Base-by-base conservation (phyloP, 495 filamentous ascomycete genomes). In the Neurospora terricola region DNA sequence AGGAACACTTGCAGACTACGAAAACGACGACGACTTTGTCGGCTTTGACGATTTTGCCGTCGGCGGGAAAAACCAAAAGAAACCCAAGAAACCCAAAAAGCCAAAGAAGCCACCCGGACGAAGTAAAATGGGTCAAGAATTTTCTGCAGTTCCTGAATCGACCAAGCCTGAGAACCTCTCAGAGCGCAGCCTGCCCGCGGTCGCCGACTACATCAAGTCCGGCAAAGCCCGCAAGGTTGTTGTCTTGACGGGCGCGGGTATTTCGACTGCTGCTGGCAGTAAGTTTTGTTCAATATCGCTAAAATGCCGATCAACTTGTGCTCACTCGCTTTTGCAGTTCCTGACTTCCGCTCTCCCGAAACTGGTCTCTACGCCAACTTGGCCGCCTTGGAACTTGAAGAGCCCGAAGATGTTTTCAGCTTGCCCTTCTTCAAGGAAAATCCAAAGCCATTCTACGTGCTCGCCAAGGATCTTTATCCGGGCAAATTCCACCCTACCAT, bases 401-500 rank as follows among this genome's bases (percentile, higher is more conserved):
- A 94, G 77, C 90, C 94, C 11, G 88, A 90, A 78, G 87, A 87
- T 30, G 87, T 94, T 36, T 97, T 98, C 81, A 94, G 97, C 78
- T 93, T 98, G 70, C 81, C 80, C 70, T 98, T 92, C 83, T 99
- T 99, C 86, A 86, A 90, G 66, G 71, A 88, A 38, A 93, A 97
- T 78, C 96, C 96, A 1, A 83, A 87, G 30, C 94, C 96, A 0
- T 99, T 99, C 85, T 99, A 98, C 82, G 88, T 91, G 1, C 86
- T 99, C 34, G 94, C 95, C 30, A 90, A 91, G 73, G 94, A 98
- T 78, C 86, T 99, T 12, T 97, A 96, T 79, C 96, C 96, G 0
- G 96, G 94, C n/a, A 89, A 90, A 76, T 97, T 91, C 84, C 86
- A 89, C 71, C 96, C 96, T 3, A 98, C 94, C 4, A 83, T 97